Evolutionary conservation across 331 rosid species (phyloP), one percentile per base, ranked within the genome.

Genomic region (Dryas integrifolia): DNA sequence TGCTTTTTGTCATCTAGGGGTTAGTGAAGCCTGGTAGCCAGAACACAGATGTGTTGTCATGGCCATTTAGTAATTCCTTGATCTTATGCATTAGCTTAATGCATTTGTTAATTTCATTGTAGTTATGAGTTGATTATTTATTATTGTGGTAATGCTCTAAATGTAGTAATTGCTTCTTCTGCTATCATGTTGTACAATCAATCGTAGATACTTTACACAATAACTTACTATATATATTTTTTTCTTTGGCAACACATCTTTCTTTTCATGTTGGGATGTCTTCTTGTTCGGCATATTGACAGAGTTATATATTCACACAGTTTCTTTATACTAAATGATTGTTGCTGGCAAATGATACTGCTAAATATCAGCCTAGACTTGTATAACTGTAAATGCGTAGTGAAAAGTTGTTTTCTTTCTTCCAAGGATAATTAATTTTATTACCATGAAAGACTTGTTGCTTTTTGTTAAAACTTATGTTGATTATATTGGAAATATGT

Each of bases 51-150:
- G 84, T 81, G 82, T 83, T 89, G 83, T 70, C 66, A 44, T 70
- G 75, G 14, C 74, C 74, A 83, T 88, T 83, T 86, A 75, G 96
- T 89, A 87, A 85, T 78, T 81, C 74, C 96, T 87, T 75, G 79
- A 89, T 85, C 90, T 83, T 85, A 80, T 85, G 55, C 75, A 58
- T 69, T 73, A 30, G 82, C 70, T 80, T 65, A 72, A 75, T 72
- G 70, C 38, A 72, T 79, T 72, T 75, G 38, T 69, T 79, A 35
- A 72, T 59, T 72, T 72, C 45, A 30, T 58, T 26, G 50, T 51
- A 63, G 75, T 60, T 9, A 71, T 30, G 72, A 82, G 69, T 30
- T 41, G n/a, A 55, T 65, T 35, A 21, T 44, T n/a, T 55, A 0
- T 46, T 72, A 14, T 50, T 21, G 24, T 64, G 57, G 65, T 30